phyloP scores from a whole-genome alignment of 306 rosid genomes.

The Biancaea sappan region DNA sequence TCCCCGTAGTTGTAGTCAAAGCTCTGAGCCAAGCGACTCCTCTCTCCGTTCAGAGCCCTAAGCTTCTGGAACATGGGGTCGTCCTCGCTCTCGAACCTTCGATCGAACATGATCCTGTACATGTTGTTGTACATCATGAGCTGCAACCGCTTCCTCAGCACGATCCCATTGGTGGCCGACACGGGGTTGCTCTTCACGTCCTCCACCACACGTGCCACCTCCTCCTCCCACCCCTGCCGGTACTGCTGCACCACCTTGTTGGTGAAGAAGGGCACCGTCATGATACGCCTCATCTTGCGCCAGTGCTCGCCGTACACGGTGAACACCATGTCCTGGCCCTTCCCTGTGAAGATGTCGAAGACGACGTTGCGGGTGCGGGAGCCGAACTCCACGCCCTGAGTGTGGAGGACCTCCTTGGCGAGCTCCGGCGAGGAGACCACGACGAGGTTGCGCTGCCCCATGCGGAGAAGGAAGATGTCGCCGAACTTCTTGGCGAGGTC shows the following conservation, averaged over 20 bases:
- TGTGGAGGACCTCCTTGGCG: conserved; percentile 85
- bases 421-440: conserved; percentile 83
- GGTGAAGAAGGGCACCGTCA: conserved; percentile 92
- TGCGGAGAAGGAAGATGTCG: conserved; percentile 77
- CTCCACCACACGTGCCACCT: conserved; percentile 71
- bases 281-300: conserved; percentile 90
- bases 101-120: conserved; percentile 86
- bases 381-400: conserved; percentile 90
- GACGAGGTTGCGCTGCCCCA: conserved; percentile 88
- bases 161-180: conserved; percentile 57
- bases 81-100: conserved; percentile 75
- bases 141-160: conserved; percentile 64
- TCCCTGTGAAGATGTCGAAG: conserved; percentile 84
- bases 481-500: conserved; percentile 78
- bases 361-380: conserved; percentile 89
- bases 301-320: conserved; percentile 94
- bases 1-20: conserved; percentile 90
- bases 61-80: conserved; percentile 65
- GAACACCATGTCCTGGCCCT: conserved; percentile 95
- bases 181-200: conserved; percentile 59
- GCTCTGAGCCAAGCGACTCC: conserved; percentile 91
- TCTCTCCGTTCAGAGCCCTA: conserved; percentile 69
- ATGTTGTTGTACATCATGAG: conserved; percentile 93
- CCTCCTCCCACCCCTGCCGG: conserved; percentile 73
- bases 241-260: conserved; percentile 94